phyloP scores from a whole-genome alignment of 495 filamentous ascomycete genomes.

The Tuber brumale region DNA sequence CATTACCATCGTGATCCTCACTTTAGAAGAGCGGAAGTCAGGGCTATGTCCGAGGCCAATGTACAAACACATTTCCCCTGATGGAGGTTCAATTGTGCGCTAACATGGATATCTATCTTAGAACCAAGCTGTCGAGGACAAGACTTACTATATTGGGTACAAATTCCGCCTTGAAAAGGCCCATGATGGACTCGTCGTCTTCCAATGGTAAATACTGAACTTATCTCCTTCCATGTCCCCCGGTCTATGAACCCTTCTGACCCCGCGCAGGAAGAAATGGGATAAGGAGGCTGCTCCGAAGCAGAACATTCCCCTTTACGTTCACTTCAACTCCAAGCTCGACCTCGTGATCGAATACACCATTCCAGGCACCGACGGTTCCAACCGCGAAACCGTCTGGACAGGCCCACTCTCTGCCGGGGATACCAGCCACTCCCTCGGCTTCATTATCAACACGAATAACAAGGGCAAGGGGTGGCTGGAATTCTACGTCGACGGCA shows the following conservation, averaged over 20 bases:
- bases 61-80: not conserved
- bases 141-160: conserved; percentile 44
- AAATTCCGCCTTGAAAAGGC: conserved; percentile 36
- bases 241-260: not conserved
- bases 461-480: conserved; percentile 28
- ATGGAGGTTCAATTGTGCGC: not conserved
- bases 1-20: conserved; percentile 41
- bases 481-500: conserved; percentile 37
- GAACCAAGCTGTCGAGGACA: conserved; percentile 23
- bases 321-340: conserved; percentile 29
- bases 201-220: conserved; percentile 38
- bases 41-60: conserved; percentile 24
- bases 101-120: not conserved
- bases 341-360: conserved; percentile 38
- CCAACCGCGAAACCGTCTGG: conserved; percentile 37
- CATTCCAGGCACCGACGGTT: conserved; percentile 28
- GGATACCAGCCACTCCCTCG: conserved; percentile 27
- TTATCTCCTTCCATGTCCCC: not conserved
- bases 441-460: conserved; percentile 41
- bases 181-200: conserved; percentile 36
- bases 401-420: conserved; percentile 22
- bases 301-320: conserved; percentile 42
- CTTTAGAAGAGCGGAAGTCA: conserved; percentile 42
- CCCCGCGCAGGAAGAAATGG: conserved; percentile 22
- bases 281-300: conserved; percentile 24